Evolutionary conservation across 2,329 filamentous ascomycete genomes (phyloP).

Genomic region (Dothistroma pini): DNA sequence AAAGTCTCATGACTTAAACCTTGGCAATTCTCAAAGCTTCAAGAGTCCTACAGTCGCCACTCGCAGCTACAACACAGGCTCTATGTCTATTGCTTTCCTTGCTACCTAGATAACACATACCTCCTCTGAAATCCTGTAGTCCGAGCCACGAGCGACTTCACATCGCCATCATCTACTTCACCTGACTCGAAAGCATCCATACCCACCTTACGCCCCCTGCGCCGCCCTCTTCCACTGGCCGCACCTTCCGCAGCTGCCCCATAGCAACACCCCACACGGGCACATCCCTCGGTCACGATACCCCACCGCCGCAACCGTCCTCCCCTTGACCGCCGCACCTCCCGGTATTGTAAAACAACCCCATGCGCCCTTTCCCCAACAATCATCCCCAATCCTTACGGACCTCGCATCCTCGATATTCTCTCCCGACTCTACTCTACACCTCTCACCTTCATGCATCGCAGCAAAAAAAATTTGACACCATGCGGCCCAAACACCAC

Average conservation of each 20-base stretch:
- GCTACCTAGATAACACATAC: too few relatives aligned
- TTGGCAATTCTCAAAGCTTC: too few relatives aligned
- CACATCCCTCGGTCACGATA: slow-evolving; percentile 22
- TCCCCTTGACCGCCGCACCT: slow-evolving; percentile 24
- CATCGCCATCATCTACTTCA: too few relatives aligned
- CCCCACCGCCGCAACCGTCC: slow-evolving; percentile 24
- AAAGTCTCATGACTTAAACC: too few relatives aligned
- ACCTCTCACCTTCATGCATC: slow-evolving; percentile 51
- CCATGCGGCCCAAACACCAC: slow-evolving; percentile 54
- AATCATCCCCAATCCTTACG: slow-evolving; percentile 43
- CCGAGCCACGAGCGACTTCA: too few relatives aligned
- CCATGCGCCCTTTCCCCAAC: slow-evolving; percentile 23
- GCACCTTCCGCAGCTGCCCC: slow-evolving; percentile 25
- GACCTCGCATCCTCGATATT: slow-evolving; percentile 50
- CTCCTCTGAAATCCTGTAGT: too few relatives aligned
- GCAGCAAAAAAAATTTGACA: slow-evolving; percentile 51
- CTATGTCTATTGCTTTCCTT: too few relatives aligned
- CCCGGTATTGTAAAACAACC: slow-evolving; percentile 27
- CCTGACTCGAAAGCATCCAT: too few relatives aligned
- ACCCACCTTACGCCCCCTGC: neutral
- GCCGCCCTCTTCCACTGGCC: slow-evolving; percentile 9
- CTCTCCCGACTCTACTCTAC: slow-evolving; percentile 46
- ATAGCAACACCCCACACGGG: slow-evolving; percentile 25
- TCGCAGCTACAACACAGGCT: too few relatives aligned
- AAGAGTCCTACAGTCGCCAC: too few relatives aligned